Evolutionary conservation across 1,139 yeast genomes (phyloP).

Genomic region (Kodamaea fungicola): DNA sequence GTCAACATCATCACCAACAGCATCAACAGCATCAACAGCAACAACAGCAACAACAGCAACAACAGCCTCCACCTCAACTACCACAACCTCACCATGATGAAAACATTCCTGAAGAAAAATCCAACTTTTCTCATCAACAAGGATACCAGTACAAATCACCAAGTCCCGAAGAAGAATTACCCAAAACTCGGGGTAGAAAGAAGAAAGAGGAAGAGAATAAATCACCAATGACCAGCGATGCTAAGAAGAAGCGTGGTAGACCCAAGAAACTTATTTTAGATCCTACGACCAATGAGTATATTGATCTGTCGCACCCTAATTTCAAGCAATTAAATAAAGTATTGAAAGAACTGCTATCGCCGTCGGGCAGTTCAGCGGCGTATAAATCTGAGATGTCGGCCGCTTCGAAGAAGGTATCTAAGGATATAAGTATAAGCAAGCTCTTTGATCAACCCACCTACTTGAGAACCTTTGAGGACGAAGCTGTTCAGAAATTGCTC

Average conservation of each 20-base stretch:
- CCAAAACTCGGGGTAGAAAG: constrained; percentile 5
- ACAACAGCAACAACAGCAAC: constrained; percentile 5
- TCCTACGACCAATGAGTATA: constrained; percentile 39
- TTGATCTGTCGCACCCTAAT: constrained; percentile 44
- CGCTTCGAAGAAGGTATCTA: constrained; percentile 2
- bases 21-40: constrained; percentile 1
- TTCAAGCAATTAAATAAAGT: constrained; percentile 38
- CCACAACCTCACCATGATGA: constrained; percentile 3
- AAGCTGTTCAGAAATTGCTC: constrained; percentile 37
- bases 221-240: constrained; percentile 10
- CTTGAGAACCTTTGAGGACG: constrained; percentile 31
- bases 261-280: constrained; percentile 44
- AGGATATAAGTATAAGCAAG: constrained; percentile 13
- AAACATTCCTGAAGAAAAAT: constrained; percentile 7
- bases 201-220: constrained; percentile 5
- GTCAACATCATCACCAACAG: not conserved
- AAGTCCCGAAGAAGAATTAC: constrained; percentile 6
- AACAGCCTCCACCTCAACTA: constrained; percentile 8
- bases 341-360: constrained; percentile 21
- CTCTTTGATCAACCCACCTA: constrained; percentile 29
- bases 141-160: constrained; percentile 9
- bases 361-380: not conserved
- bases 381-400: not conserved
- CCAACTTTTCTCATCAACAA: constrained; percentile 8
- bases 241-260: constrained; percentile 42